These are phyloP conservation scores for Staphylotrichum tortipilum DNA, from an alignment of 495 filamentous ascomycete genomes.

Conservation along the genomic window DNA sequence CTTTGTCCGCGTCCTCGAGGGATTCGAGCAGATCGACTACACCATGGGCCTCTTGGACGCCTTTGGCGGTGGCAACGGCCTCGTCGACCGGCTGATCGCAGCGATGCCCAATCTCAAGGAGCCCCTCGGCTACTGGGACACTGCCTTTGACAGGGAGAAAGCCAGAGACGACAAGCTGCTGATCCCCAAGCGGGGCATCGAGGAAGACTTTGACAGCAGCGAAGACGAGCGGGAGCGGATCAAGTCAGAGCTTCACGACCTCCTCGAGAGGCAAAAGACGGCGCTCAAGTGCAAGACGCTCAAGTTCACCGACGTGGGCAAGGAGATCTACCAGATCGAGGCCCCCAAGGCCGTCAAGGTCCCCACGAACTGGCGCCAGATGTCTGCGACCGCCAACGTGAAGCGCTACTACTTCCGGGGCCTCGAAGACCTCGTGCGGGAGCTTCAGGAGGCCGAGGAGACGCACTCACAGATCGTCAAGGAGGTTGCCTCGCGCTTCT, in stretches of 20 bases:
- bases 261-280: conserved; percentile 62
- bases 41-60: conserved; percentile 69
- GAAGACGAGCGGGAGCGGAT: conserved; percentile 67
- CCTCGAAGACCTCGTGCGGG: conserved; percentile 68
- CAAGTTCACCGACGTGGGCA: conserved; percentile 81
- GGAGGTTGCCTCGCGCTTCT: conserved; percentile 77
- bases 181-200: conserved; percentile 80
- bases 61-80: conserved; percentile 62
- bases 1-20: conserved; percentile 89
- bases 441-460: conserved; percentile 88
- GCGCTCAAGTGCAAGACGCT: conserved; percentile 60
- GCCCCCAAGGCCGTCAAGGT: conserved; percentile 80
- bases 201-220: conserved; percentile 85
- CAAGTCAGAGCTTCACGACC: conserved; percentile 57
- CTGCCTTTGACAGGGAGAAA: conserved; percentile 78
- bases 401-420: conserved; percentile 94
- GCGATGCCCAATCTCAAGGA: conserved; percentile 76
- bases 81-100: conserved; percentile 74
- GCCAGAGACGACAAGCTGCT: conserved; percentile 64
- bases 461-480: conserved; percentile 88
- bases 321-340: conserved; percentile 95
- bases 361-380: conserved; percentile 85
- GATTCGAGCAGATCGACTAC: conserved; percentile 94
- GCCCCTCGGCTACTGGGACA: conserved; percentile 77
- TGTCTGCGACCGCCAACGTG: conserved; percentile 83